These are phyloP conservation scores for Aegilops tauschii DNA, from an alignment of 176 grass and related monocot species.

Conservation along the genomic window DNA sequence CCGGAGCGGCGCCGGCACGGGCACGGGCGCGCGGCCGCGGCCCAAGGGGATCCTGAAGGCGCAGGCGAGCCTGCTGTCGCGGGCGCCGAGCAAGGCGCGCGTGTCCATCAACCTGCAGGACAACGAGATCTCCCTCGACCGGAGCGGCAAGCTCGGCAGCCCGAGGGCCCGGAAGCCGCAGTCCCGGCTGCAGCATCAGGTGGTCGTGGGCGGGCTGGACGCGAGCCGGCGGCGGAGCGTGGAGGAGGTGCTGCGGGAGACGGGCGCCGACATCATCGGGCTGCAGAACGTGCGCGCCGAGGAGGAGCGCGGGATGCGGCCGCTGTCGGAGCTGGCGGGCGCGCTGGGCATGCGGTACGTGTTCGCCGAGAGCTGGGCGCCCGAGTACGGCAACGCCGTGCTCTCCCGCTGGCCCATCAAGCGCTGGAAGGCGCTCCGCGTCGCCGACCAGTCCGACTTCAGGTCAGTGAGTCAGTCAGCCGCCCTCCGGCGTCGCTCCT, in stretches of 20 bases:
- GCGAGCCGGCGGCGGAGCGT: slow-evolving; percentile 49
- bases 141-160: slow-evolving; percentile 36
- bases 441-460: slow-evolving; percentile 82
- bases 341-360: slow-evolving; percentile 89
- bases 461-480: slow-evolving; percentile 42
- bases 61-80: slow-evolving; percentile 55
- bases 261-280: slow-evolving; percentile 76
- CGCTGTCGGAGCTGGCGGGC: slow-evolving; percentile 79
- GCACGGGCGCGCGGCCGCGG: slow-evolving; percentile 23
- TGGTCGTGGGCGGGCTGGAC: not conserved
- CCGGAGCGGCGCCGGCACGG: not conserved
- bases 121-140: slow-evolving; percentile 89
- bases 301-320: slow-evolving; percentile 89
- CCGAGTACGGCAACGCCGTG: slow-evolving; percentile 90
- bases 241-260: slow-evolving; percentile 85
- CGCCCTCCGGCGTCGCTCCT: too few relatives aligned
- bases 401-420: slow-evolving; percentile 95
- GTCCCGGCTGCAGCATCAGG: not conserved
- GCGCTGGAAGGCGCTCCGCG: slow-evolving; percentile 70
- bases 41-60: slow-evolving; percentile 86
- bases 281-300: slow-evolving; percentile 91
- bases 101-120: slow-evolving; percentile 96
- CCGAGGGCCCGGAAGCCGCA: slow-evolving; percentile 22
- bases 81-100: slow-evolving; percentile 59
- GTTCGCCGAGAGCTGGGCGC: slow-evolving; percentile 99